Base-by-base conservation (phyloP, 2,329 filamentous ascomycete genomes). In the Botrytis squamosa region DNA sequence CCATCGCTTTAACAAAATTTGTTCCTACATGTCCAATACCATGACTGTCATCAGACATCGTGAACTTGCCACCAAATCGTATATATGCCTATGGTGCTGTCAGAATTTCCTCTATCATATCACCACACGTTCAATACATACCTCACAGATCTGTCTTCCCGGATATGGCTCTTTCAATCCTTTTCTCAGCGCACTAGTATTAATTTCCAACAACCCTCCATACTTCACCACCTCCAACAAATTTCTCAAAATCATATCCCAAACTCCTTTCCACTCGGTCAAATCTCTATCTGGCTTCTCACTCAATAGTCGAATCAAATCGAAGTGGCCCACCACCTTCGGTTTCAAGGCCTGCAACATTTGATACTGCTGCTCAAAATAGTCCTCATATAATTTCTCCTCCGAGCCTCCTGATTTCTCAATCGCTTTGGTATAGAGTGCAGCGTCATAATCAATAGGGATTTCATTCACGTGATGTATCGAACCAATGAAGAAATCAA, bases 11-110 rank as follows among this genome's bases (percentile, higher is more conserved):
- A 64, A 82, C 80, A 84, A 96, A 98, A 81, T 97, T 95, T 69
- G 93, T 91, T n/a, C 91, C 94, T 8, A 99, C 88, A 81, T 99
- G 95, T 3, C 88, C 92, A 74, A 94, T 88, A 57, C 93, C 93
- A 84, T 99, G 96, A 82, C 94, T 97, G 83, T 99, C 96, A 82
- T 99, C 96, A 10, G 93, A 97, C 78, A 99, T 87, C 71, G 94
- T 97, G 83, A 98, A 97, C 75, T 88, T 89, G 38, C 96, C 95
- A 38, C 91, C 91, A 79, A 93, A 86, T 12, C 83, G 83, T 71
- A 94, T 80, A 85, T 94, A 97, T 81, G 89, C 89, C 72, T 74
- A 36, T 57, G 38, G 7, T 38, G 14, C 36, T 25, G 55, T 62
- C 8, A 73, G 65, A 22, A 63, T 25, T 42, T 29, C 5, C 18